Evolutionary conservation across 441 rosid genomes (phyloP).

Genomic region (Pelargonium cotyledonis): DNA sequence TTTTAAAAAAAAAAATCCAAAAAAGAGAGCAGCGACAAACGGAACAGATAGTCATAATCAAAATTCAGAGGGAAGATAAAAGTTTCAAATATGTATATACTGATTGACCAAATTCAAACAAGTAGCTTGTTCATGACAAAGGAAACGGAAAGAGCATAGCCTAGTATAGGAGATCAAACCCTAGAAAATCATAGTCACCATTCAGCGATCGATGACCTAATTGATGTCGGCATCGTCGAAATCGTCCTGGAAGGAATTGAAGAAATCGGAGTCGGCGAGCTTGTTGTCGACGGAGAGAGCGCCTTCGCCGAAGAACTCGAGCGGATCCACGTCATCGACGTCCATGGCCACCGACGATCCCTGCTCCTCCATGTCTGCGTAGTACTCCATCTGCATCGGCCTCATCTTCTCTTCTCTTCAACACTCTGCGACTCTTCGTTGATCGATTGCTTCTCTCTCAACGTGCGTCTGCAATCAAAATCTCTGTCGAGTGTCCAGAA

Average conservation of each 20-base stretch:
- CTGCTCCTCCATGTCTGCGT: slow-evolving; percentile 44
- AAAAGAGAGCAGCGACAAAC: background rate
- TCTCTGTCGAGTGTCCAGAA: no score
- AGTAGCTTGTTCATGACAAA: background rate
- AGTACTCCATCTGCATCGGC: slow-evolving; percentile 50
- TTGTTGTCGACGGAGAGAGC: slow-evolving; percentile 30
- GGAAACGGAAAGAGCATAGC: background rate
- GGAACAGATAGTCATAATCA: background rate
- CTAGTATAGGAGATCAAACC: background rate
- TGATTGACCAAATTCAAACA: background rate
- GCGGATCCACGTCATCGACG: slow-evolving; percentile 67
- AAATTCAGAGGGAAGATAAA: background rate
- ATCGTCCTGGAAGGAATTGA: slow-evolving; percentile 75
- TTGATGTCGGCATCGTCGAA: slow-evolving; percentile 81
- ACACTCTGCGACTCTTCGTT: no score
- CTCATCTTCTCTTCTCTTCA: slow-evolving; percentile 26
- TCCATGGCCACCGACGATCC: slow-evolving; percentile 79
- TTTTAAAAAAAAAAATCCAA: background rate
- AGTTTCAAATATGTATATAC: background rate
- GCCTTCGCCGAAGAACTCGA: slow-evolving; percentile 56
- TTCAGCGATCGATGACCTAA: slow-evolving; percentile 11
- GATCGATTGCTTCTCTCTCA: background rate
- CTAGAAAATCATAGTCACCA: background rate
- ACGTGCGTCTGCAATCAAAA: no score
- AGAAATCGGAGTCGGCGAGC: slow-evolving; percentile 57